Conservation (phyloP, 164 flowering plant species). For the Stephania japonica region DNA sequence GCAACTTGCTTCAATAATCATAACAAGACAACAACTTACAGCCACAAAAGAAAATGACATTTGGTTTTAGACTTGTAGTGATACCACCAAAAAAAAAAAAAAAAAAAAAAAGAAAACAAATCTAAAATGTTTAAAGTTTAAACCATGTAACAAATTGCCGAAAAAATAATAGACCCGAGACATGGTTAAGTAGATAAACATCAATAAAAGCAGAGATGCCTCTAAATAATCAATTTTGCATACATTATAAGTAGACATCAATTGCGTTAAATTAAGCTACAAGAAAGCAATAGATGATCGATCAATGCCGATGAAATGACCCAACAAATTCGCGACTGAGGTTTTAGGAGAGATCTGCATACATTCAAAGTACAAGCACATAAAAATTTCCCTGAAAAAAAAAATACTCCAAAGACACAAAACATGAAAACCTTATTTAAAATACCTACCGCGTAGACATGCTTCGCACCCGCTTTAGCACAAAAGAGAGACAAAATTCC, state of each 20-base stretch:
- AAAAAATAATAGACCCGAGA: neutral
- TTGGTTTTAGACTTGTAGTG: too few species aligned
- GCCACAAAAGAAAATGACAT: neutral
- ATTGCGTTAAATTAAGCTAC: too few species aligned
- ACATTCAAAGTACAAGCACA: too few species aligned
- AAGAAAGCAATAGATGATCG: too few species aligned
- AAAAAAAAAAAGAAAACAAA: neutral
- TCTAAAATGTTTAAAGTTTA: neutral
- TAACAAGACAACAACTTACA: neutral
- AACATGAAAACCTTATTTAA: neutral
- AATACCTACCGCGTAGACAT: slow-evolving; percentile 85
- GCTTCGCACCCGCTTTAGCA: slow-evolving; percentile 97
- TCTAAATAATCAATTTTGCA: neutral
- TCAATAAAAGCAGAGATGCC: neutral
- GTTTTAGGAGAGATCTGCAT: too few species aligned
- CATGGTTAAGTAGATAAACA: neutral
- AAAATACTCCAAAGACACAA: too few species aligned
- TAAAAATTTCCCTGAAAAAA: too few species aligned
- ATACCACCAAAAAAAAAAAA: neutral
- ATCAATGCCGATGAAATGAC: too few species aligned
- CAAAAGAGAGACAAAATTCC: slow-evolving; percentile 95
- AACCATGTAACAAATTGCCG: neutral
- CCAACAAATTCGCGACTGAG: too few species aligned
- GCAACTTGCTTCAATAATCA: neutral
- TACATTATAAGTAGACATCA: too few species aligned